Evolutionary conservation across 768 basidiomycete species (phyloP).

Genomic region (Saitozyma sp.): DNA sequence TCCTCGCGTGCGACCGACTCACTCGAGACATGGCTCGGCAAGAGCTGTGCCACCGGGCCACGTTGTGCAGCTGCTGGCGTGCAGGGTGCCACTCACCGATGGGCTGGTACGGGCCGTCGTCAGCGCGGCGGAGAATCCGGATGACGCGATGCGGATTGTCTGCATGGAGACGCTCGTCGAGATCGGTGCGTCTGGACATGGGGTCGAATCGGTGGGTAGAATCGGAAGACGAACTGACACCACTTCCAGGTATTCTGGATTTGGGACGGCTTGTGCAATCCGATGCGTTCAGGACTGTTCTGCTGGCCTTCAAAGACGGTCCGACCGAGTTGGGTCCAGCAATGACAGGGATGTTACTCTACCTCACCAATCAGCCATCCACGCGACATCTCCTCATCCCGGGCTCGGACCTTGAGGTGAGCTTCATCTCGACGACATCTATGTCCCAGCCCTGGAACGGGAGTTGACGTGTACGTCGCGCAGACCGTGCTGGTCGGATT

Average conservation of each 20-base stretch:
- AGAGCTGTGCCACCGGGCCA: neutral
- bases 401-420: constrained; percentile 85
- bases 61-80: constrained; percentile 12
- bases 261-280: constrained; percentile 75
- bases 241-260: constrained; percentile 73
- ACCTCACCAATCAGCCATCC: constrained; percentile 79
- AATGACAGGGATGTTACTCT: constrained; percentile 75
- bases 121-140: constrained; percentile 85
- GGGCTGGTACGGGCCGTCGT: constrained; percentile 73
- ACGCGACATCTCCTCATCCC: constrained; percentile 74
- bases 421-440: constrained; percentile 14
- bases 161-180: constrained; percentile 86
- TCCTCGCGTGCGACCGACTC: neutral
- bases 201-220: neutral
- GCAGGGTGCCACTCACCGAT: constrained; percentile 36
- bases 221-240: neutral
- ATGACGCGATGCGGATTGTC: constrained; percentile 80
- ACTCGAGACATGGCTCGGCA: constrained; percentile 6
- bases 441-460: neutral
- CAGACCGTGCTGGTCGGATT: constrained; percentile 86
- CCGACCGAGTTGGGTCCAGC: constrained; percentile 75
- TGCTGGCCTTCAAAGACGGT: constrained; percentile 86
- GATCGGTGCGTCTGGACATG: constrained; percentile 63
- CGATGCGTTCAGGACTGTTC: constrained; percentile 79
- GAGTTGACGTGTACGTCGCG: neutral